A percentile compares a stretch with the other conserved stretches of the same genome.
phyloP scores from a whole-genome alignment of 148 eudicot genomes.

The Suaeda aralocaspica region DNA sequence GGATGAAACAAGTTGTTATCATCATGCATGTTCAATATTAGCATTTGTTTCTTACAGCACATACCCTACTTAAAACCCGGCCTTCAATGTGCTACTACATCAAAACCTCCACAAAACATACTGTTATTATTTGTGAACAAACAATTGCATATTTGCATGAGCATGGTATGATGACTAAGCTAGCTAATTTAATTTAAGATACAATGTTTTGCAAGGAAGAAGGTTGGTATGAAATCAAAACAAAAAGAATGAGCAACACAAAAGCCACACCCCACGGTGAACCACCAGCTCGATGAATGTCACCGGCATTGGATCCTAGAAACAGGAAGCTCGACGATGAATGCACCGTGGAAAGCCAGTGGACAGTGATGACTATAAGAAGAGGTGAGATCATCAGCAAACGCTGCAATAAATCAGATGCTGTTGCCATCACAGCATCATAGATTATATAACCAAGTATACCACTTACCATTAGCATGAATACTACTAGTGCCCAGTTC shows the following conservation, averaged over 20 bases:
- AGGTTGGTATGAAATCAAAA: slow-evolving; percentile 41
- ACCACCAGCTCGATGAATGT: slow-evolving; percentile 34
- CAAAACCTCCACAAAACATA: no score
- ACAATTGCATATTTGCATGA: no score
- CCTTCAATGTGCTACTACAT: no score
- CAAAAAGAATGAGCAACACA: slow-evolving; percentile 23
- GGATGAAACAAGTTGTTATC: no score
- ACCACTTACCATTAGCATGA: slow-evolving; percentile 5
- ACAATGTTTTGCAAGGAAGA: slow-evolving; percentile 8
- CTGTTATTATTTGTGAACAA: no score
- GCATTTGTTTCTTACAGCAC: no score
- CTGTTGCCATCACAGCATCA: slow-evolving; percentile 30
- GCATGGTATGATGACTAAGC: no score
- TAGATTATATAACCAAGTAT: slow-evolving; percentile 28
- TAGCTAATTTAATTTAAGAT: no score
- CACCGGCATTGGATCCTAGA: slow-evolving; percentile 30
- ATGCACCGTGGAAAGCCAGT: slow-evolving; percentile 28
- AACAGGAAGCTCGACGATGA: slow-evolving; percentile 24
- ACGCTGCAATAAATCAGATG: slow-evolving; percentile 28
- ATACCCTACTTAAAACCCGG: no score
- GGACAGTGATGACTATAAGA: slow-evolving; percentile 29
- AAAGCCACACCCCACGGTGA: slow-evolving; percentile 41
- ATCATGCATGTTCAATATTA: no score
- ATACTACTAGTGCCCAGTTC: slow-evolving; percentile 21
- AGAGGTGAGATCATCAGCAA: slow-evolving; percentile 30